Base-by-base conservation (phyloP, 2,329 filamentous ascomycete species). In the Microcera coccophila region DNA sequence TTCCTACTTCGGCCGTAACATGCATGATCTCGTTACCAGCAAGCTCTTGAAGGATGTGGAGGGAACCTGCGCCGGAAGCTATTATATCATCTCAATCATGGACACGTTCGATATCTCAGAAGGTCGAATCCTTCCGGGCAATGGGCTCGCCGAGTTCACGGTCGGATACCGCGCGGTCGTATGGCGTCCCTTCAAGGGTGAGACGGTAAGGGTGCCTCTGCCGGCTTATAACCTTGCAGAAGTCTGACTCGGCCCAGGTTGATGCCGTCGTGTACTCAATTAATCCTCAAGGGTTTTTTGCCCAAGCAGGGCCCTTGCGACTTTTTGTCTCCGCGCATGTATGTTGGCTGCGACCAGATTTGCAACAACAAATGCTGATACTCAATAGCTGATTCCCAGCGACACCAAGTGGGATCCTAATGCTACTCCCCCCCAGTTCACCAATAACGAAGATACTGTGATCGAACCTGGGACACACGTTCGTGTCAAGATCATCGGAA, bases 41-140 rank as follows among this genome's bases (percentile, higher is more conserved):
- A 90, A 91, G 67, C 81, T 98, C 20, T 79, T 95, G 52, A 85
- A 87, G 62, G 91, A 97, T 63, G 89, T 96, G 49, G 93, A 98
- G 70, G 93, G 93, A 18, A 91, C 87, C 32, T 96, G 90, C 68
- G 93, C 90, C 3, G 93, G 93, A 45, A 89, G 88, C 64, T 96
- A 95, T 74, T 97, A 93, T 68, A 94, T 98, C 62, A 93, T 98
- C 58, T 93, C 90, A 62, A 94, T 98, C 60, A 91, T 98, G 81
- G 90, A 96, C 67, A 87, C 90, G 37, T 90, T 94, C 60, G 87
- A 96, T 56, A 91, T 97, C 60, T 94, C 89, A 14, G 90, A 95
- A 62, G 90, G 90, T 11, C 85, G 89, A 56, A 91, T 98, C 49
- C 79, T 96, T 43, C 91, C 93, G 3, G 88, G 91, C 8, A 95